Evolutionary conservation across 768 basidiomycete genomes (phyloP).

Genomic region (Lentinus tigrinus): DNA sequence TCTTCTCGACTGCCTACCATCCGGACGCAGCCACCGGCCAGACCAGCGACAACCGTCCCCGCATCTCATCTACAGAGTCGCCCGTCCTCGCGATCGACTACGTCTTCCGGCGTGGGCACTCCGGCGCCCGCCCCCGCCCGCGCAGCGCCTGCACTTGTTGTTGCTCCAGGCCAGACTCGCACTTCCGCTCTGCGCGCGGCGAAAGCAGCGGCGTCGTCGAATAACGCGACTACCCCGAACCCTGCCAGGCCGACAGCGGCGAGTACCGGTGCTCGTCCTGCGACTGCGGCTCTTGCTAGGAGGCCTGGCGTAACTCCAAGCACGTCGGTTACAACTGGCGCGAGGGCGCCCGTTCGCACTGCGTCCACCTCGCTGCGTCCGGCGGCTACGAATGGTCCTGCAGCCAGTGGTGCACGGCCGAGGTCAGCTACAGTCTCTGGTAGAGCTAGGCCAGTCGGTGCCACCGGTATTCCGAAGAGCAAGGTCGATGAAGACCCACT

Average conservation of each 20-base stretch:
- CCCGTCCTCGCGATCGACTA: background rate
- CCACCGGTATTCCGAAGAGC: background rate
- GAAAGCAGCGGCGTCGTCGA: slow-evolving; percentile 10
- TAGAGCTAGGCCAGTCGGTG: background rate
- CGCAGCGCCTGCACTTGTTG: background rate
- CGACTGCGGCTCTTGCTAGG: background rate
- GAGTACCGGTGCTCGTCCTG: slow-evolving; percentile 2
- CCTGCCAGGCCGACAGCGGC: background rate
- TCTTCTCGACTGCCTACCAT: background rate
- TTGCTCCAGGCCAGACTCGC: background rate
- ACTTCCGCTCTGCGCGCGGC: slow-evolving; percentile 13
- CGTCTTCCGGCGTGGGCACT: background rate
- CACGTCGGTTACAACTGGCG: background rate
- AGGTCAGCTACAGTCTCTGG: background rate
- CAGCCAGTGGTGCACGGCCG: background rate
- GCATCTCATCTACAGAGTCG: background rate
- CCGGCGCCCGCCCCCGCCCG: background rate
- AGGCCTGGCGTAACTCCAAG: background rate
- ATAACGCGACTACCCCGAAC: slow-evolving; percentile 7
- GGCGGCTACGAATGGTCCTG: background rate
- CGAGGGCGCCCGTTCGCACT: background rate
- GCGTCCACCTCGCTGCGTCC: background rate
- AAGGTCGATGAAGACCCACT: background rate
- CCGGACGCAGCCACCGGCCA: background rate
- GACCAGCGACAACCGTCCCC: background rate